Base-by-base conservation (phyloP, 2,329 filamentous ascomycete genomes). In the Colletotrichum acutatum region DNA sequence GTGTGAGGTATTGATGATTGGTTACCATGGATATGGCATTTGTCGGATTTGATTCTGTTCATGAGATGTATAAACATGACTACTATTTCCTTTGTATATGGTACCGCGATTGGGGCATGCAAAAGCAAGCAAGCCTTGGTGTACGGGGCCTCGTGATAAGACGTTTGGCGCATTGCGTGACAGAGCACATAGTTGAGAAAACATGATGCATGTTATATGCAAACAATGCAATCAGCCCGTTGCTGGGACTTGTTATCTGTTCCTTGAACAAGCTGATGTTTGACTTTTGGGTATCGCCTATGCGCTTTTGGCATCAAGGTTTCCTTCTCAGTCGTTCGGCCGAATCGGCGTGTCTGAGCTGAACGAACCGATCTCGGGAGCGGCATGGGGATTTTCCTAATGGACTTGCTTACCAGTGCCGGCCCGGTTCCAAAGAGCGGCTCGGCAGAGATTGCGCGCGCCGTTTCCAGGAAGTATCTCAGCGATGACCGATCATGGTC, bases 61-160 rank as follows among this genome's bases (percentile, higher is more conserved):
- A 64, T 24, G 26, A 32, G 11, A 49, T 56, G 49, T 69, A 37
- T 28, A 49, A 49, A 58, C 6, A 30, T 30, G 49, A 66, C 34
- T 22, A 34, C 22, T 59, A 16, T 58, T 63, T 26, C 58, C 19
- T 58, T 32, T 58, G 58, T 72, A 57, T 61, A 19, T 42, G 37
- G 37, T 42, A 32, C 53, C 42, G 52, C 32, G 22, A 16, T 56
- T n/a, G 37, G 19, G 63, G 34, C 26, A 66, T 30, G 53, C 32
- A 26, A 49, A 49, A 19, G 5, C 37, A 49, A 19, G 5, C 37
- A 42, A 34, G 22, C 9, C 53, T 57, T 32, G 28, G 53, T n/a
- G 24, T 28, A 7, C 9, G 4, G 14, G 22, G 24, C 30, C 14
- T 56, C 34, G 53, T 56, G 67, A 30, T 26, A 22, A 22, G 37